A percentile compares a stretch with the other conserved stretches of the same genome.
These are phyloP conservation scores for Capronia coronata DNA, from an alignment of 2,329 filamentous ascomycete genomes.

Conservation along the genomic window DNA sequence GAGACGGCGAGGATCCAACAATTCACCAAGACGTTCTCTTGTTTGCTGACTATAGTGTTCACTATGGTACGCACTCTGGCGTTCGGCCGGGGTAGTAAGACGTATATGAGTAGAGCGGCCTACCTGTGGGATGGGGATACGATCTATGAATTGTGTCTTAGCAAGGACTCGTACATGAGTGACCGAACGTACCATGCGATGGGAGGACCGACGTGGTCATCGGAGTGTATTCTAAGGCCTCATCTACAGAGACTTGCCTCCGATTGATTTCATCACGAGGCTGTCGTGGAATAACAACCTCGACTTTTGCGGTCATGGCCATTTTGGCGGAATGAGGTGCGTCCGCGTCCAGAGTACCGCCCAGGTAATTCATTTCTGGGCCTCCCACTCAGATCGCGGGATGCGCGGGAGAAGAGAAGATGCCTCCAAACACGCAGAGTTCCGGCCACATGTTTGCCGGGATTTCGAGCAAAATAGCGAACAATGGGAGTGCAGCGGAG, in stretches of 20 bases:
- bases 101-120: slow-evolving; percentile 10
- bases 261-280: slow-evolving; percentile 5
- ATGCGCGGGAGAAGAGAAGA: not conserved
- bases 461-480: no score
- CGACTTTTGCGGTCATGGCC: slow-evolving; percentile 29
- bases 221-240: slow-evolving; percentile 45
- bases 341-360: not conserved
- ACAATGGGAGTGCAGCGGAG: no score
- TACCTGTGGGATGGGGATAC: slow-evolving; percentile 24
- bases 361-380: not conserved
- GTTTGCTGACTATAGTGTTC: slow-evolving; percentile 13
- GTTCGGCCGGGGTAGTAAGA: slow-evolving; percentile 17
- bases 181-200: slow-evolving; percentile 37
- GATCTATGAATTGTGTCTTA: slow-evolving; percentile 15
- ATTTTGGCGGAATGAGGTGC: not conserved
- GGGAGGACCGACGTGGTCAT: slow-evolving; percentile 42
- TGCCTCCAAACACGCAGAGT: not conserved
- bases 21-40: slow-evolving; percentile 14
- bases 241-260: slow-evolving; percentile 40
- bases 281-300: slow-evolving; percentile 36
- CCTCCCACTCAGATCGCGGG: not conserved
- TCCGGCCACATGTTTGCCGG: not conserved
- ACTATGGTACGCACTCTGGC: slow-evolving; percentile 14
- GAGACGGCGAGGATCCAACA: slow-evolving; percentile 19
- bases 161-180: not conserved